phyloP scores from a whole-genome alignment of 2,329 filamentous ascomycete species.

The Thielaviopsis populi region DNA sequence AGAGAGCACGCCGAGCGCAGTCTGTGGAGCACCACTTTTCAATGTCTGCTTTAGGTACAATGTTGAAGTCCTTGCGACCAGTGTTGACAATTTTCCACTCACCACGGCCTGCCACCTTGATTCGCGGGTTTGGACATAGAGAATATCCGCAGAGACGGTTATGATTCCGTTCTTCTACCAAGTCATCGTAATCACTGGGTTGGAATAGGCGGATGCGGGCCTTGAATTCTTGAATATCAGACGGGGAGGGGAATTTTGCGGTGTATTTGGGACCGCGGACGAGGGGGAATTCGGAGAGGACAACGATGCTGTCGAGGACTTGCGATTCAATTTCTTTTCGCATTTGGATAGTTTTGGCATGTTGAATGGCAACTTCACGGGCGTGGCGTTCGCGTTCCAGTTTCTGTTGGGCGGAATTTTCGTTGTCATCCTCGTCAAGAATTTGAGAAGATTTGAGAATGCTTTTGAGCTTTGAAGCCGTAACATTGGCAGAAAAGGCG shows the following conservation, averaged over 20 bases:
- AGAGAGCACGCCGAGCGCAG: slow-evolving; percentile 68
- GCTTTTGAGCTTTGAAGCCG: slow-evolving; percentile 30
- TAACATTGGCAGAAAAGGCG: slow-evolving; percentile 6
- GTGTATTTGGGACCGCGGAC: slow-evolving; percentile 23
- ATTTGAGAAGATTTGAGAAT: slow-evolving; percentile 43
- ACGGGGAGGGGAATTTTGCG: slow-evolving; percentile 35
- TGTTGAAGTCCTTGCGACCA: slow-evolving; percentile 41
- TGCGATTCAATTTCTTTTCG: slow-evolving; percentile 62
- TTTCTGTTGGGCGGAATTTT: background rate
- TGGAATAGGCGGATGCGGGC: slow-evolving; percentile 57
- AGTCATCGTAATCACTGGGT: slow-evolving; percentile 73
- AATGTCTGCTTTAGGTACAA: slow-evolving; percentile 56
- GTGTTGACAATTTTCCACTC: slow-evolving; percentile 51
- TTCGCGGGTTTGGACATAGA: slow-evolving; percentile 55
- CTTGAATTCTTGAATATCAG: slow-evolving; percentile 53
- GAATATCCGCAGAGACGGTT: slow-evolving; percentile 70
- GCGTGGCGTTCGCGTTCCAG: slow-evolving; percentile 24
- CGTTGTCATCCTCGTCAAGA: slow-evolving; percentile 19
- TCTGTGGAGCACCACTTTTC: slow-evolving; percentile 76
- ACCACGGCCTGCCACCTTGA: slow-evolving; percentile 39
- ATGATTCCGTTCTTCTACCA: slow-evolving; percentile 80
- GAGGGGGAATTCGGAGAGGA: slow-evolving; percentile 47
- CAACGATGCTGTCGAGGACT: slow-evolving; percentile 58
- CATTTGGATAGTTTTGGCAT: slow-evolving; percentile 68
- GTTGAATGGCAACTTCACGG: slow-evolving; percentile 57